phyloP scores from a whole-genome alignment of 345 rosid genomes.

The Xanthoceras sorbifolium region DNA sequence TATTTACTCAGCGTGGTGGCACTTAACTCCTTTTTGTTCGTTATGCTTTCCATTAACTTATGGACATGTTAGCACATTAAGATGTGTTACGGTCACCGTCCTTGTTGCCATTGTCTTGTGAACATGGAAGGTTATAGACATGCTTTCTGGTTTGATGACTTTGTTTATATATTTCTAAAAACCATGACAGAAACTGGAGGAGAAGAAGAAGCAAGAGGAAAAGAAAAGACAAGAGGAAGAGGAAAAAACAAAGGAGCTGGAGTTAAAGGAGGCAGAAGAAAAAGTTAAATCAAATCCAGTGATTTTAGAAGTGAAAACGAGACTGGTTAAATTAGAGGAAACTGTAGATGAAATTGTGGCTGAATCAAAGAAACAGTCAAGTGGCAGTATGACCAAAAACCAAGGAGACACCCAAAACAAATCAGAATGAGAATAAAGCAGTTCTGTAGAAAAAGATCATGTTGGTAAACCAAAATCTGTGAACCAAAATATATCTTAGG shows the following conservation, averaged over 20 bases:
- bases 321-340: constrained; percentile 75
- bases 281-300: constrained; percentile 37
- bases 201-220: constrained; percentile 35
- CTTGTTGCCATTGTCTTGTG: not conserved
- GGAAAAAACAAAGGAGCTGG: constrained; percentile 52
- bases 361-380: constrained; percentile 55
- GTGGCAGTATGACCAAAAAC: constrained; percentile 29
- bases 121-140: not conserved
- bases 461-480: constrained; percentile 14
- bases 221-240: constrained; percentile 57
- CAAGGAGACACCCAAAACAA: constrained; percentile 26
- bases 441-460: constrained; percentile 19
- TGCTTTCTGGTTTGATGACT: constrained; percentile 2
- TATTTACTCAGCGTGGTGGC: not conserved
- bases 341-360: constrained; percentile 60
- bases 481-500: constrained; percentile 12
- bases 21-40: too few relatives aligned
- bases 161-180: not conserved
- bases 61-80: too few relatives aligned
- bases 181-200: constrained; percentile 58
- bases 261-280: constrained; percentile 48
- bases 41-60: not conserved
- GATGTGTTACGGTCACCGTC: not conserved
- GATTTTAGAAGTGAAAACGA: constrained; percentile 61
- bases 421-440: constrained; percentile 28